Percentiles rank a stretch among this genome's conserved stretches.
Conservation (phyloP, 192 early-diverging fungal genomes). For the Coemansia furcata region DNA sequence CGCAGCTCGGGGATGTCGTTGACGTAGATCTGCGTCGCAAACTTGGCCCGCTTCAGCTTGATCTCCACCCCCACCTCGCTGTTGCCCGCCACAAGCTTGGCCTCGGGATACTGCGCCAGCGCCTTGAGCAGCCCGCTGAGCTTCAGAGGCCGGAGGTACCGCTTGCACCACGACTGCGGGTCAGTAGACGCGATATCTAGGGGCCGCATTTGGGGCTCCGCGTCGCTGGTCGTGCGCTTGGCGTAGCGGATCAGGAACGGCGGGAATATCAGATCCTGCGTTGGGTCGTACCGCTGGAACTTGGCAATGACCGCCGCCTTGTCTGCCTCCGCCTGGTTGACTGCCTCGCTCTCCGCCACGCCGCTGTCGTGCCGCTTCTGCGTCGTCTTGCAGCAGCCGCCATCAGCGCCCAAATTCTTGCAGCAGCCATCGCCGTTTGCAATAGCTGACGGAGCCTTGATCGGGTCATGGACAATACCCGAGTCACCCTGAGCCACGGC, state of each 20-base stretch:
- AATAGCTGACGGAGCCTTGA: background rate
- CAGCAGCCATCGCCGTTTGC: background rate
- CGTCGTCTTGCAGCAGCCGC: background rate
- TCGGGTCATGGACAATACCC: background rate
- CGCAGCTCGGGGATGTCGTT: slow-evolving; percentile 69
- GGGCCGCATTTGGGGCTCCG: slow-evolving; percentile 17
- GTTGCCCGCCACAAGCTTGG: slow-evolving; percentile 82
- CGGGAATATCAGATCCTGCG: slow-evolving; percentile 70
- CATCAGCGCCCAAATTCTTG: background rate
- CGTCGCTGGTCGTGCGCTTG: slow-evolving; percentile 15
- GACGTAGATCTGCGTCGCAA: slow-evolving; percentile 62
- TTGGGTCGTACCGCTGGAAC: slow-evolving; percentile 62
- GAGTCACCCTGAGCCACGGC: background rate
- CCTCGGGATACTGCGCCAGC: slow-evolving; percentile 58
- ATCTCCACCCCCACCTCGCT: slow-evolving; percentile 83
- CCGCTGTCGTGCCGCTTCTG: slow-evolving; percentile 1
- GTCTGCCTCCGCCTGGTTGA: slow-evolving; percentile 31
- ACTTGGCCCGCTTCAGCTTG: slow-evolving; percentile 69
- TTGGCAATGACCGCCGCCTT: slow-evolving; percentile 30
- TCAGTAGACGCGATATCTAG: slow-evolving; percentile 19
- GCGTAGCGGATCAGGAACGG: slow-evolving; percentile 60
- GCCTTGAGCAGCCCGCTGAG: slow-evolving; percentile 56
- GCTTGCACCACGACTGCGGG: slow-evolving; percentile 26
- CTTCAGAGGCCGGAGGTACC: slow-evolving; percentile 54
- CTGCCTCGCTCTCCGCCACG: background rate